Conservation (phyloP, 495 filamentous ascomycete species). For the Friedmanniomyces simplex region DNA sequence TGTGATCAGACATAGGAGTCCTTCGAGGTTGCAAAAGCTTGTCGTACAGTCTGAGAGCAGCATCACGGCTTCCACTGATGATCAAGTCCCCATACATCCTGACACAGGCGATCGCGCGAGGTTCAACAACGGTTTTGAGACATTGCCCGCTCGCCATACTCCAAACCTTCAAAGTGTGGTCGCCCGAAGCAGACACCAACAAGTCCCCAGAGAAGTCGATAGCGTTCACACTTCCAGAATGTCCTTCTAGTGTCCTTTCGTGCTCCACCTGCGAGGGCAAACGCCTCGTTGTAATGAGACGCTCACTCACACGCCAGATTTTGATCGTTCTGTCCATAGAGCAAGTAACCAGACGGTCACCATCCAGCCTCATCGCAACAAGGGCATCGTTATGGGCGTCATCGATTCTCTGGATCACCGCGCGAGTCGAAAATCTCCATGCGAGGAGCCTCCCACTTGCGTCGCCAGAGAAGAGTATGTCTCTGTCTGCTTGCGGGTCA, state of each 20-base stretch:
- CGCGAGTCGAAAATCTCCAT: slow-evolving; percentile 63
- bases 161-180: not conserved
- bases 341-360: not conserved
- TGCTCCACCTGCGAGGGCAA: not conserved
- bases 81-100: not conserved
- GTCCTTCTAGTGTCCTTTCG: not conserved
- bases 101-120: not conserved
- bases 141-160: not conserved
- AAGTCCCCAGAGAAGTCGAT: not conserved
- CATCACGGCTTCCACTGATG: not conserved
- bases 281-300: not conserved
- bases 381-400: not conserved
- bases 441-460: slow-evolving; percentile 79
- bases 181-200: not conserved
- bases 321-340: not conserved
- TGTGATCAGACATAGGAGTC: not conserved
- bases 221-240: not conserved
- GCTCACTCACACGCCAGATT: not conserved
- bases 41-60: not conserved
- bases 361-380: not conserved
- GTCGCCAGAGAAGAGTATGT: slow-evolving; percentile 82
- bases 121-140: not conserved
- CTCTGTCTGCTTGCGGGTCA: slow-evolving; percentile 72
- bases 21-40: not conserved
- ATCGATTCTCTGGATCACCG: not conserved